phyloP scores from a whole-genome alignment of 2,329 filamentous ascomycete genomes.

The Mycosphaerelloides madeirae region DNA sequence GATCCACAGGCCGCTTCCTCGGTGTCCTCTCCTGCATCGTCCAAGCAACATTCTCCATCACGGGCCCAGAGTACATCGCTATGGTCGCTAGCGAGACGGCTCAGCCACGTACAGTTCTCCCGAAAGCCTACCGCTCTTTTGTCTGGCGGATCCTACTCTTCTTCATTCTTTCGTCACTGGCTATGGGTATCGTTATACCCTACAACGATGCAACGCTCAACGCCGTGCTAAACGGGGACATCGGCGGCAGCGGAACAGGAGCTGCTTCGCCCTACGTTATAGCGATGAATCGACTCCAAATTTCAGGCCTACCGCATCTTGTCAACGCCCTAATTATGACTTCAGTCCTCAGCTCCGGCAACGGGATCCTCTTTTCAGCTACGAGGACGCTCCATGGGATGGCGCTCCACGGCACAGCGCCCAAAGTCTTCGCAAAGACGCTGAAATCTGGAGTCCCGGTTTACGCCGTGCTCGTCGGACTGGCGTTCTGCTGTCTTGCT shows the following conservation, averaged over 20 bases:
- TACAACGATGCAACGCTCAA: slow-evolving; percentile 31
- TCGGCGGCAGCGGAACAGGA: slow-evolving; percentile 39
- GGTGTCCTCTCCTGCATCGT: slow-evolving; percentile 35
- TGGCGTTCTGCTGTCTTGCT: slow-evolving; percentile 31
- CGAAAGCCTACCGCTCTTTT: slow-evolving; percentile 47
- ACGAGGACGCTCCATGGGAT: slow-evolving; percentile 50
- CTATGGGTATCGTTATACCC: slow-evolving; percentile 41
- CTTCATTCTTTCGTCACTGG: slow-evolving; percentile 46
- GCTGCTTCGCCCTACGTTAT: slow-evolving; percentile 63
- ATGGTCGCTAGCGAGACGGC: slow-evolving; percentile 48
- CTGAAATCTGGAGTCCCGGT: slow-evolving; percentile 58
- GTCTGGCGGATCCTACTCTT: slow-evolving; percentile 47
- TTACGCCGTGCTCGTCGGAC: slow-evolving; percentile 49
- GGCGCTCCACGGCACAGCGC: slow-evolving; percentile 49
- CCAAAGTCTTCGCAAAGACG: slow-evolving; percentile 52
- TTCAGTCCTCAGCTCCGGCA: slow-evolving; percentile 51
- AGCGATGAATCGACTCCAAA: slow-evolving; percentile 37
- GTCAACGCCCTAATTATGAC: slow-evolving; percentile 40
- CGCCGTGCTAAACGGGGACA: slow-evolving; percentile 21
- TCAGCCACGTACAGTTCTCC: slow-evolving; percentile 43
- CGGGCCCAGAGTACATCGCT: slow-evolving; percentile 46
- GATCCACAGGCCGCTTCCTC: slow-evolving; percentile 32
- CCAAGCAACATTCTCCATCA: slow-evolving; percentile 34
- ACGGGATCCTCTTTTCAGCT: slow-evolving; percentile 51
- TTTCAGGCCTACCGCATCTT: slow-evolving; percentile 38